Evolutionary conservation across 306 rosid genomes (phyloP).

Genomic region (Acmispon strigosus): DNA sequence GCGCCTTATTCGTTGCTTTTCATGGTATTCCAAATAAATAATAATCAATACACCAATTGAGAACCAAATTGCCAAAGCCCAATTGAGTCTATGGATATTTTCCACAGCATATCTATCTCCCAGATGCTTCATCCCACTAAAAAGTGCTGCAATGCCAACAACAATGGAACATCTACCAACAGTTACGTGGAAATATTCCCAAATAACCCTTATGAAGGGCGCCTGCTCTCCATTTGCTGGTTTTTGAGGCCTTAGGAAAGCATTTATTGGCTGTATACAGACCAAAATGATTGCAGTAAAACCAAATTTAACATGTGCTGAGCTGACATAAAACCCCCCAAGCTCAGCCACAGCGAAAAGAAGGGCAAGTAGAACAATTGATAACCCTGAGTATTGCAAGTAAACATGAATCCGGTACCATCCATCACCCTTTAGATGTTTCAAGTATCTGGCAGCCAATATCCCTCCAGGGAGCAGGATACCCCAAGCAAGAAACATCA

Average conservation of each 20-base stretch:
- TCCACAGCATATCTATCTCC: conserved; percentile 66
- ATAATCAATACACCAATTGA: conserved; percentile 37
- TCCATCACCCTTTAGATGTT: conserved; percentile 84
- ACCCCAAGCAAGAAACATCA: conserved; percentile 94
- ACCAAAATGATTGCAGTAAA: conserved; percentile 50
- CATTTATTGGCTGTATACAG: conserved; percentile 69
- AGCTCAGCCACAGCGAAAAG: conserved; percentile 91
- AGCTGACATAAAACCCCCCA: conserved; percentile 58
- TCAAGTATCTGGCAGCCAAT: conserved; percentile 73
- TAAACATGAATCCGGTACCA: conserved; percentile 85
- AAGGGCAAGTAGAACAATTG: conserved; percentile 63
- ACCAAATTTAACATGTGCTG: conserved; percentile 75
- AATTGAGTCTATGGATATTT: conserved; percentile 51
- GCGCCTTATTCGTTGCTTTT: conserved; percentile 34
- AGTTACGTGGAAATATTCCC: conserved; percentile 68
- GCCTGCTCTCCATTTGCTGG: conserved; percentile 49
- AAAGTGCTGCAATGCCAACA: conserved; percentile 59
- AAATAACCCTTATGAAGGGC: conserved; percentile 47
- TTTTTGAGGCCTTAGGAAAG: conserved; percentile 54
- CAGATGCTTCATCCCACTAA: conserved; percentile 58
- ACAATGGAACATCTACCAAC: conserved; percentile 63
- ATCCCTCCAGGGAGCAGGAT: conserved; percentile 81
- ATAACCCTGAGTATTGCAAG: conserved; percentile 81
- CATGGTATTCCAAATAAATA: conserved; percentile 46
- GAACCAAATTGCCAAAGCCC: conserved; percentile 75